Conservation (phyloP, 129 eudicot species). For the Kitagawia praeruptora region DNA sequence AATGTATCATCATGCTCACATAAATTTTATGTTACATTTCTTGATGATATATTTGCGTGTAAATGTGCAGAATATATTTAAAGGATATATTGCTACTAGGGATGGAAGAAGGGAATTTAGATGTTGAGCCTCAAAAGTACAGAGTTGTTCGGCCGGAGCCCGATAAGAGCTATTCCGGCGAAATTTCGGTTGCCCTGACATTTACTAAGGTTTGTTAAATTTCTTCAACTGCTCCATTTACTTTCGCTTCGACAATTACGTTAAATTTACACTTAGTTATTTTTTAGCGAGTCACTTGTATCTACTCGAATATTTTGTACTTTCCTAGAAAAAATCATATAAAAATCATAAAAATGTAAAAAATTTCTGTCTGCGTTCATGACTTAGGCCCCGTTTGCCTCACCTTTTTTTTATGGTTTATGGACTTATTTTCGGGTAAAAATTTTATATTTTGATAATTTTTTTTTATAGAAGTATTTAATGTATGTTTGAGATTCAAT, state of each 20-base stretch:
- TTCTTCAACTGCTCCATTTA: neutral
- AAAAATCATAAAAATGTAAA: no score
- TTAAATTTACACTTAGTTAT: no score
- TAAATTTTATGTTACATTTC: neutral
- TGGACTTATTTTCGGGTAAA: no score
- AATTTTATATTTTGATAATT: no score
- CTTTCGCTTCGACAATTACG: neutral
- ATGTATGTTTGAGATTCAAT: no score
- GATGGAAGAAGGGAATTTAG: slow-evolving; percentile 11
- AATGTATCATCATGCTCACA: neutral
- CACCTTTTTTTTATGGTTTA: no score
- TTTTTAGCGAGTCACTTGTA: no score
- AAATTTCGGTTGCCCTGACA: slow-evolving; percentile 17
- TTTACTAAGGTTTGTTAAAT: slow-evolving; percentile 15
- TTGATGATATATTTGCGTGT: neutral
- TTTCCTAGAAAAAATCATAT: no score
- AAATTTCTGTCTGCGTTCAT: no score
- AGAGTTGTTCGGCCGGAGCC: slow-evolving; percentile 18
- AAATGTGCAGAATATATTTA: slow-evolving; percentile 9
- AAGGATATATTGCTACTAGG: slow-evolving; percentile 15
- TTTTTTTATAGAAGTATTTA: no score
- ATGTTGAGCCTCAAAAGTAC: slow-evolving; percentile 2
- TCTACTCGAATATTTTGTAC: no score
- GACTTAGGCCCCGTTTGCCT: no score
- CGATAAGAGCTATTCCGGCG: slow-evolving; percentile 19